Conservation (phyloP, 768 basidiomycete species). For the Fistulinella prunicolor region DNA sequence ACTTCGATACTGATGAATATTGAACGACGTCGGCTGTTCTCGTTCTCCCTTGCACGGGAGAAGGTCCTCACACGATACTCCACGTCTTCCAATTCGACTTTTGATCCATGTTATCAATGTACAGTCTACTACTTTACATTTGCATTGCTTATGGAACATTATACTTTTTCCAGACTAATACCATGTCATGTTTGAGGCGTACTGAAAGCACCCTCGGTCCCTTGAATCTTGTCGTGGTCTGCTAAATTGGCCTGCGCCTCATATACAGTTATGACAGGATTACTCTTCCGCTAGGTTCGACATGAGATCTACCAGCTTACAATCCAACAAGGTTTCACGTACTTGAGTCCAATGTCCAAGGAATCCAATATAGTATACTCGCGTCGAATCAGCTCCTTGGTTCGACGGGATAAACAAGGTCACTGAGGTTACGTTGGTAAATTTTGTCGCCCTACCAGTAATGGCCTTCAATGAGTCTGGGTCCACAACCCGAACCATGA, state of each 20-base stretch:
- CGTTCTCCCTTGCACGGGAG: too few species aligned
- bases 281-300: slow-evolving; percentile 60
- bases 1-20: too few species aligned
- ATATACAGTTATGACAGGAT: slow-evolving; percentile 83
- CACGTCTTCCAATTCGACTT: neutral
- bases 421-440: slow-evolving; percentile 76
- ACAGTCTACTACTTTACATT: slow-evolving; percentile 11
- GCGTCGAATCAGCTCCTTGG: slow-evolving; percentile 73
- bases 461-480: neutral
- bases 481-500: neutral
- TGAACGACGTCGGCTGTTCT: too few species aligned
- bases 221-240: slow-evolving; percentile 84
- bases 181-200: slow-evolving; percentile 37
- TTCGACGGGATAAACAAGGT: slow-evolving; percentile 79
- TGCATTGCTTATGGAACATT: slow-evolving; percentile 3
- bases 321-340: slow-evolving; percentile 5
- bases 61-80: neutral
- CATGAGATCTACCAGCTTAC: neutral
- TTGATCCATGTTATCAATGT: neutral
- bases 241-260: slow-evolving; percentile 85
- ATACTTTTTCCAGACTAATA: neutral
- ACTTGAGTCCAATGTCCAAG: slow-evolving; percentile 81
- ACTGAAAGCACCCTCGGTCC: slow-evolving; percentile 61
- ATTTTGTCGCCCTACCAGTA: slow-evolving; percentile 70
- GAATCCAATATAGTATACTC: slow-evolving; percentile 84